A percentile compares a stretch with the other conserved stretches of the same genome.
These are phyloP conservation scores for Triticum monococcum DNA, from an alignment of 176 grass and related monocot species.

Conservation along the genomic window DNA sequence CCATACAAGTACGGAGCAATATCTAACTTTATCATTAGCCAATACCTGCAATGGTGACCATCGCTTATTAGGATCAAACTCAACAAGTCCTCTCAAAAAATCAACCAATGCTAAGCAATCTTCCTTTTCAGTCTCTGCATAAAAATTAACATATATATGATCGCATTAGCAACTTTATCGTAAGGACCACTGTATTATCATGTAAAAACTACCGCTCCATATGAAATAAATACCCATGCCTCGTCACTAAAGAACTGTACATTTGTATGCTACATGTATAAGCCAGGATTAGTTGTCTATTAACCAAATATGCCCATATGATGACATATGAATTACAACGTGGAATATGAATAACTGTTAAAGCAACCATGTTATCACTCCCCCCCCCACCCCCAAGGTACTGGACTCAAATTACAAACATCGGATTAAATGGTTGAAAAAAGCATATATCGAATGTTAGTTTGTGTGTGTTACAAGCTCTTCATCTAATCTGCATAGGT, in stretches of 20 bases:
- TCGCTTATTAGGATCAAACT: conserved; percentile 93
- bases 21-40: conserved; percentile 20
- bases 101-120: conserved; percentile 85
- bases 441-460: not conserved
- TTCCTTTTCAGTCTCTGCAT: conserved; percentile 59
- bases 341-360: not conserved
- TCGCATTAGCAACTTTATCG: conserved; percentile 10
- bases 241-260: not conserved
- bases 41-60: conserved; percentile 98
- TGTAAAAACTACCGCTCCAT: not conserved
- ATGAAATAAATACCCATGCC: conserved; percentile 9
- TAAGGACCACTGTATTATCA: not conserved
- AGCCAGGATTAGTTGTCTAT: conserved; percentile 16
- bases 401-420: conserved; percentile 3
- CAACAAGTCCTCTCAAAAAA: conserved; percentile 96
- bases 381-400: not conserved
- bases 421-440: conserved; percentile 10
- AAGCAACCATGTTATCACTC: not conserved
- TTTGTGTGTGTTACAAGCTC: not conserved
- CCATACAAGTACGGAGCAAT: not conserved
- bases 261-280: not conserved
- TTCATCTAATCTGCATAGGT: not conserved
- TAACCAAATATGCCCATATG: not conserved
- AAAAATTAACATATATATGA: conserved; percentile 31
- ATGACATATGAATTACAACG: conserved; percentile 16